phyloP scores from a whole-genome alignment of 1,139 yeast genomes.

The Saccharomycopsis hybrid region DNA sequence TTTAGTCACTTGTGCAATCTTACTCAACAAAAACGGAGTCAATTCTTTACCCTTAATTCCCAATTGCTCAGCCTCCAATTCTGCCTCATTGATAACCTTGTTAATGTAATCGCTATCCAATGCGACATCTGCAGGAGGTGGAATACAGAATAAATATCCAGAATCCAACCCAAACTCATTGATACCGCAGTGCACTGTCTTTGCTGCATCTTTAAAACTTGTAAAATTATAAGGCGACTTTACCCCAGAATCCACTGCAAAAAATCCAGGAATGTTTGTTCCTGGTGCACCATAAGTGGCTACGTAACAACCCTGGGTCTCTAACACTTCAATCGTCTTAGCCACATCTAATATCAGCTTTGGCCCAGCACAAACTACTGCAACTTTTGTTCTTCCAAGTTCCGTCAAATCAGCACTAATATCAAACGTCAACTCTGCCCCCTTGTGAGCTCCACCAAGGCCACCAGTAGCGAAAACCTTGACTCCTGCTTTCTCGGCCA shows the following conservation, averaged over 20 bases:
- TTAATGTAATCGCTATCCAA: slow-evolving; percentile 49
- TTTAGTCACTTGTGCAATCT: slow-evolving; percentile 57
- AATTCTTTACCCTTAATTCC: slow-evolving; percentile 65
- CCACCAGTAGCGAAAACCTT: slow-evolving; percentile 92
- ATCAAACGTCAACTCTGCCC: slow-evolving; percentile 71
- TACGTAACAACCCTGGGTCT: slow-evolving; percentile 72
- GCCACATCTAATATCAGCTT: slow-evolving; percentile 78
- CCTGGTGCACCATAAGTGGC: slow-evolving; percentile 40
- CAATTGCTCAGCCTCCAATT: slow-evolving; percentile 43
- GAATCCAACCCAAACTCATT: slow-evolving; percentile 44
- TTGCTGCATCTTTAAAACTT: slow-evolving; percentile 53
- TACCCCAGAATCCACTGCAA: slow-evolving; percentile 70
- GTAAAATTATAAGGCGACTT: slow-evolving; percentile 60
- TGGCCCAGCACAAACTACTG: slow-evolving; percentile 90
- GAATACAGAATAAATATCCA: slow-evolving; percentile 78
- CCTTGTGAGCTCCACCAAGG: slow-evolving; percentile 85
- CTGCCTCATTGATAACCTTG: slow-evolving; percentile 52
- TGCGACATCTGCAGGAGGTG: slow-evolving; percentile 67
- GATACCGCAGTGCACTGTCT: slow-evolving; percentile 48
- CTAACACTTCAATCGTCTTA: slow-evolving; percentile 77
- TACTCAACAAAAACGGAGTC: slow-evolving; percentile 69
- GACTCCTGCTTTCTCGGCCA: slow-evolving; percentile 71
- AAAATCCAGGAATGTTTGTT: slow-evolving; percentile 77
- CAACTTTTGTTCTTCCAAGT: slow-evolving; percentile 72
- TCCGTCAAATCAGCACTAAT: slow-evolving; percentile 85